phyloP scores from a whole-genome alignment of 2,329 filamentous ascomycete species.

The Ophiostoma quercus region DNA sequence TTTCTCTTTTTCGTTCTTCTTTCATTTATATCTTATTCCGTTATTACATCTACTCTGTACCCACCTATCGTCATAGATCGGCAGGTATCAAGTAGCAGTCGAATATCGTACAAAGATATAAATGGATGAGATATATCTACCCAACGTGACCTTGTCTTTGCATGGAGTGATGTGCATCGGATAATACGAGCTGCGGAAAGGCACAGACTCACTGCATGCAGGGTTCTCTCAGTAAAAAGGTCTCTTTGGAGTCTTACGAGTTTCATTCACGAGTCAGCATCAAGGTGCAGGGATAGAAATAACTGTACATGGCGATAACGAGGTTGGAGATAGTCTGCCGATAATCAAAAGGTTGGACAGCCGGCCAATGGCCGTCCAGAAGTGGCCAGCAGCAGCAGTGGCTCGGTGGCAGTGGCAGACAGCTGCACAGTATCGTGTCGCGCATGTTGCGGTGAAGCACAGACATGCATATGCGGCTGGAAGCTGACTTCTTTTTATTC shows the following conservation, averaged over 20 bases:
- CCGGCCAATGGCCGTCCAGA: neutral
- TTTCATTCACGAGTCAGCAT: neutral
- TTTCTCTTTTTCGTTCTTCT: neutral
- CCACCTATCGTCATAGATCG: constrained; percentile 6
- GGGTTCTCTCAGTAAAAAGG: neutral
- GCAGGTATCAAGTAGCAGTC: neutral
- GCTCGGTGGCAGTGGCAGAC: neutral
- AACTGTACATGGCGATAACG: neutral
- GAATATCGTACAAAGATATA: neutral
- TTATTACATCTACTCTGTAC: neutral
- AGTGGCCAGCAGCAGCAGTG: neutral
- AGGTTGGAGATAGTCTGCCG: neutral
- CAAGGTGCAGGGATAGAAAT: neutral
- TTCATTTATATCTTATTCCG: neutral
- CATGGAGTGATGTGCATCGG: neutral
- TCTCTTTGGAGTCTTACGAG: no score
- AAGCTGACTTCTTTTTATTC: neutral
- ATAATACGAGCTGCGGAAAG: neutral
- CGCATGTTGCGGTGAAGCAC: constrained; percentile 17
- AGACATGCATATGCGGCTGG: constrained; percentile 9
- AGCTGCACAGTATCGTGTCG: neutral
- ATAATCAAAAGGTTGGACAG: neutral
- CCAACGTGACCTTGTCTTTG: neutral
- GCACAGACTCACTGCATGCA: neutral
- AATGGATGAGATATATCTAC: neutral